Percentiles rank a stretch among this genome's conserved stretches.
Evolutionary conservation across 202 grass and related monocot genomes (phyloP).

Genomic region (Schoenoplectus tabernaemontani): DNA sequence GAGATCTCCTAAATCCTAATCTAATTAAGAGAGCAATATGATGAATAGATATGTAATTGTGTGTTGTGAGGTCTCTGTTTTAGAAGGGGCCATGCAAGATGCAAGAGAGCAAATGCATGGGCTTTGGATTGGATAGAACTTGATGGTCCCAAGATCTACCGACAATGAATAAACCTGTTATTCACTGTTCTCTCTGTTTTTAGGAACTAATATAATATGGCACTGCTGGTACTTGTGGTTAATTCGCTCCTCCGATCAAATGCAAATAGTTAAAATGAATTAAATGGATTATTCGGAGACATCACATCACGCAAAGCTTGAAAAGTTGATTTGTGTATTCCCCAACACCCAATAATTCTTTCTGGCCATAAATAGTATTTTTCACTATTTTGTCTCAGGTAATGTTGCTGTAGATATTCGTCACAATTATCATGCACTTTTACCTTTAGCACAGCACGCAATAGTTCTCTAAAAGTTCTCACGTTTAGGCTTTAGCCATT

Average conservation of each 20-base stretch:
- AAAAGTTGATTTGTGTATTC: neutral
- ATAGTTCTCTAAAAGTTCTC: too few species aligned
- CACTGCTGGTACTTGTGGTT: too few species aligned
- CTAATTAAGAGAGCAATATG: neutral
- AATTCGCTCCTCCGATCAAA: neutral
- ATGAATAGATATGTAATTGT: constrained; percentile 1
- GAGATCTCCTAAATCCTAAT: neutral
- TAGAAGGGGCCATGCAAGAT: neutral
- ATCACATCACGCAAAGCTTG: neutral
- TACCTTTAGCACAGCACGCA: neutral
- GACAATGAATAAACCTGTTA: neutral
- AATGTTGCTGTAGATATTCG: too few species aligned
- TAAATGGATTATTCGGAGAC: neutral
- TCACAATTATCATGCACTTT: neutral
- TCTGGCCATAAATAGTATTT: neutral
- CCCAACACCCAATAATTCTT: neutral
- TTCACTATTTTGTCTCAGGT: neutral
- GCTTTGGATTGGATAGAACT: constrained; percentile 1
- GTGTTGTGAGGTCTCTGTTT: neutral
- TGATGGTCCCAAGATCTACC: constrained; percentile 12
- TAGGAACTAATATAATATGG: too few species aligned
- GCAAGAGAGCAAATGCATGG: neutral
- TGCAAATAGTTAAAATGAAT: neutral
- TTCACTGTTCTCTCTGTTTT: neutral
- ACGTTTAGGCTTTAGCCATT: too few species aligned